Evolutionary conservation across 2,329 filamentous ascomycete species (phyloP).

Genomic region (Triangularia verruculosa): DNA sequence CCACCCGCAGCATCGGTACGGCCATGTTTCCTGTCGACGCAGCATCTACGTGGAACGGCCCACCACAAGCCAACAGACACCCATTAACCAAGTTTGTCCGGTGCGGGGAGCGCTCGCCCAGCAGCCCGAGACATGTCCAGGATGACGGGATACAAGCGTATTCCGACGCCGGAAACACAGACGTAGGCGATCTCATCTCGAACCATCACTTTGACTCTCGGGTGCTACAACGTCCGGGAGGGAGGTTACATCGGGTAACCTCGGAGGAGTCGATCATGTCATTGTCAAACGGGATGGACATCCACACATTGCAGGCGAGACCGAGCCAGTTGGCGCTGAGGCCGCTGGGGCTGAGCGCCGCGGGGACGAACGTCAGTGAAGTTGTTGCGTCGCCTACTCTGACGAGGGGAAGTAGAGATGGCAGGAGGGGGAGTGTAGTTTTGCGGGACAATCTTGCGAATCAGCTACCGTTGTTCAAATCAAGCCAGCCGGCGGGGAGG

Average conservation of each 20-base stretch:
- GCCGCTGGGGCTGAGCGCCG: constrained; percentile 50
- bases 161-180: constrained; percentile 13
- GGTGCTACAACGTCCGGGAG: constrained; percentile 24
- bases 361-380: constrained; percentile 56
- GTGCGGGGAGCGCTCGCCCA: not conserved
- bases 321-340: constrained; percentile 70
- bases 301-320: constrained; percentile 73
- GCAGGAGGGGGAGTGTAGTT: constrained; percentile 51
- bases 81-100: constrained; percentile 15
- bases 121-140: not conserved
- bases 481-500: constrained; percentile 6
- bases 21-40: constrained; percentile 24
- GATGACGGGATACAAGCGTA: not conserved
- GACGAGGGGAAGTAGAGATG: constrained; percentile 39
- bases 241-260: constrained; percentile 57
- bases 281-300: constrained; percentile 81
- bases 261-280: constrained; percentile 92
- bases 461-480: constrained; percentile 36
- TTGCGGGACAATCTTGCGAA: constrained; percentile 54
- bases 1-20: constrained; percentile 45
- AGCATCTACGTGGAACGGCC: constrained; percentile 13
- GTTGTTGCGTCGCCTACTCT: constrained; percentile 59
- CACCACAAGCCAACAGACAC: constrained; percentile 8
- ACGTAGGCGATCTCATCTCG: constrained; percentile 29
- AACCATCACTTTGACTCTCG: constrained; percentile 25